Base-by-base conservation (phyloP, 2,329 filamentous ascomycete genomes). In the Rutstroemia sp. region DNA sequence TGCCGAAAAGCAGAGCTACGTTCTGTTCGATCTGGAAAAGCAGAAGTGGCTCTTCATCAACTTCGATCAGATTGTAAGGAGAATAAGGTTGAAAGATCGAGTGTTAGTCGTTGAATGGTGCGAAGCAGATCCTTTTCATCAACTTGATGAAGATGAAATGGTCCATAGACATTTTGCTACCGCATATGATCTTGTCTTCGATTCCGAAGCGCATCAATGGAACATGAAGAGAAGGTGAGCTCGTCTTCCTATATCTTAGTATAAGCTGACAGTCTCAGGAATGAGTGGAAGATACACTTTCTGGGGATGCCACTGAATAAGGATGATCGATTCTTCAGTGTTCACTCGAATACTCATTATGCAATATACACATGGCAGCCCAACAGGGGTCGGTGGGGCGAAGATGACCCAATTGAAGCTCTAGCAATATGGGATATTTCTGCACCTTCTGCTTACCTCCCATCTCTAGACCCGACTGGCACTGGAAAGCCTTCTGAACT, bases 41-140 rank as follows among this genome's bases (percentile, higher is more conserved):
- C 70, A 75, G 9, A 61, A 64, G 68, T 73, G n/a, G 2, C 72
- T 85, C 16, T 79, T 81, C 1, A 83, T 86, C 59, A 70, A 78
- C 5, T 58, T 65, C 1, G 72, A 71, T 7, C 82, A 77, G 61
- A 73, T 79, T 37, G 70, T 85, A 25, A 73, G 82, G 12, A 75
- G 82, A 12, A 67, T 83, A 3, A 75, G 82, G 14, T 70, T 86
- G 4, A 74, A 76, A 34, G 70, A 77, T 37, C 71, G 72, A 2
- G 71, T 83, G n/a, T 70, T 87, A n/a, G 64, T 85, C 17, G 70
- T 86, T n/a, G 82, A 86, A 65, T 86, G 82, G 82, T 81, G 79
- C 50, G 79, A 83, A 63, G 67, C 71, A 2, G 71, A 75, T 27
- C 70, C 77, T 1, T 79, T 75, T 59, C 76, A 80, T 65, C 74